Conservation (phyloP, 179 eudicot genomes). For the Corrigiola litoralis region DNA sequence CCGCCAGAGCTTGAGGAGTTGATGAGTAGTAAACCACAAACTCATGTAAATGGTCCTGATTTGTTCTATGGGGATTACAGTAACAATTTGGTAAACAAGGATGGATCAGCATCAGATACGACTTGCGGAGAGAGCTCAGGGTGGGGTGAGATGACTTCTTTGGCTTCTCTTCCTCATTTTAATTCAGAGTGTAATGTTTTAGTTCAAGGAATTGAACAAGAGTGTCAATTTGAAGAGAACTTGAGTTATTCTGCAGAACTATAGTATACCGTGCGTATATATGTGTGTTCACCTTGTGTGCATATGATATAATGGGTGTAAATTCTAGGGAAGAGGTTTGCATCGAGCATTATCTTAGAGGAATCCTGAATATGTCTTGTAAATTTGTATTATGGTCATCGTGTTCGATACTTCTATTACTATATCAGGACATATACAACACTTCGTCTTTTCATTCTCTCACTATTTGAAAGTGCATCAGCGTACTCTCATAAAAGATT, state of each 20-base stretch:
- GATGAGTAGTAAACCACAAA: constrained; percentile 37
- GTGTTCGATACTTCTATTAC: too few species aligned
- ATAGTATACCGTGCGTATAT: too few species aligned
- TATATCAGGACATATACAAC: too few species aligned
- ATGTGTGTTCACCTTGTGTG: too few species aligned
- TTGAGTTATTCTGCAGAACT: constrained; percentile 23
- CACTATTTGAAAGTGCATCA: too few species aligned
- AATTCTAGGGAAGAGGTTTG: too few species aligned
- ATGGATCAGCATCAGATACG: constrained; percentile 14
- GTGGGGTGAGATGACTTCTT: constrained; percentile 48
- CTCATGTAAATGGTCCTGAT: constrained; percentile 42
- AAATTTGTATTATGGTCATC: too few species aligned
- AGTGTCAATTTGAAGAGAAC: constrained; percentile 17
- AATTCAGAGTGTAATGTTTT: constrained; percentile 13
- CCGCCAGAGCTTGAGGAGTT: constrained; percentile 36
- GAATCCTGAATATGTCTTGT: too few species aligned
- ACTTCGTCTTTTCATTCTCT: too few species aligned
- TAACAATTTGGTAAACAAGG: constrained; percentile 8
- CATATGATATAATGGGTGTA: too few species aligned
- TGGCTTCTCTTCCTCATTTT: constrained; percentile 31
- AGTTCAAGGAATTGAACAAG: constrained; percentile 19
- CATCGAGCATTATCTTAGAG: too few species aligned
- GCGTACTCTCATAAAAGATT: too few species aligned
- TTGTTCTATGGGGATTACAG: constrained; percentile 36
- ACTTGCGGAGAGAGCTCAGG: constrained; percentile 28